Conservation (phyloP, 108 stramenopile genomes). For the Asterionellopsis glacialis region DNA sequence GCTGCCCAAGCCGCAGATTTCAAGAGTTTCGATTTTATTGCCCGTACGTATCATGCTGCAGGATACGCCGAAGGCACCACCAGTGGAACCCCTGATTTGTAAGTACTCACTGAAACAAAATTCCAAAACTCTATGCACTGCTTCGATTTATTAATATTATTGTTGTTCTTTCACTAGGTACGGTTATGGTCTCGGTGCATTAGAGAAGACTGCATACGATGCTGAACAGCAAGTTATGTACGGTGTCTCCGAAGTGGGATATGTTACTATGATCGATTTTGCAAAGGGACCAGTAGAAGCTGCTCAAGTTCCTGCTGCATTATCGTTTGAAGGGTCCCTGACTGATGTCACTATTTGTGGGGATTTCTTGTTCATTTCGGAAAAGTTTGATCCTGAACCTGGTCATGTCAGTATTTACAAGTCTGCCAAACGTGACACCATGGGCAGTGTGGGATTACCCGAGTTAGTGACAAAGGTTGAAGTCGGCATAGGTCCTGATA, state of each 20-base stretch:
- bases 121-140: too few relatives aligned
- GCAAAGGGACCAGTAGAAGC: conserved; percentile 16
- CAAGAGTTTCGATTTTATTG: too few relatives aligned
- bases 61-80: too few relatives aligned
- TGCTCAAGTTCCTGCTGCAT: conserved; percentile 2
- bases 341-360: conserved; percentile 22
- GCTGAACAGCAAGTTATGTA: conserved; percentile 33
- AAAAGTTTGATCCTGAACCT: conserved; percentile 15
- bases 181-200: conserved; percentile 45
- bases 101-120: too few relatives aligned
- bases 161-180: too few relatives aligned
- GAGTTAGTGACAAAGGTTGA: conserved; percentile 5
- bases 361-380: conserved; percentile 22
- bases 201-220: conserved; percentile 35
- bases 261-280: conserved; percentile 43
- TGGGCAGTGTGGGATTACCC: not conserved
- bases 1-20: too few relatives aligned
- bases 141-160: too few relatives aligned
- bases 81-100: too few relatives aligned
- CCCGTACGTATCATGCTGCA: too few relatives aligned
- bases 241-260: conserved; percentile 30
- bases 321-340: conserved; percentile 6
- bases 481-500: conserved; percentile 34
- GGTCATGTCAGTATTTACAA: conserved; percentile 29
- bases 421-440: conserved; percentile 9